Conservation (phyloP, 208 protist species). For the Acanthamoeba quina region DNA sequence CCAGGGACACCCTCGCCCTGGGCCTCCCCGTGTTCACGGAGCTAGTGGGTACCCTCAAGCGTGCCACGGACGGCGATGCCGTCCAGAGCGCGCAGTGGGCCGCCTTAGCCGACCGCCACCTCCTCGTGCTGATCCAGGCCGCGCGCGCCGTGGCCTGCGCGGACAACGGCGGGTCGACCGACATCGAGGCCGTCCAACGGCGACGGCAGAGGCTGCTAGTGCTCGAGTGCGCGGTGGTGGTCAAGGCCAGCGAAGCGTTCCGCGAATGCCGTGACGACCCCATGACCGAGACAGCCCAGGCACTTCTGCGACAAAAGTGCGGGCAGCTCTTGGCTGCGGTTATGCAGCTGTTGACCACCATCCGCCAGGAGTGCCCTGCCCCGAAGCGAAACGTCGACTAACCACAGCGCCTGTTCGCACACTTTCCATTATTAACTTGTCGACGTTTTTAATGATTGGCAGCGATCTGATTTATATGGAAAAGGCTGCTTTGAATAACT, state of each 20-base stretch:
- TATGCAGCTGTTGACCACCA: neutral
- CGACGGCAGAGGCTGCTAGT: neutral
- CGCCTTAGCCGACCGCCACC: neutral
- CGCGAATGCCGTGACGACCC: neutral
- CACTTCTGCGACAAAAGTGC: neutral
- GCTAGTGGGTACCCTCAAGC: neutral
- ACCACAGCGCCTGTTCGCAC: too few relatives aligned
- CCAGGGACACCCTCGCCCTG: neutral
- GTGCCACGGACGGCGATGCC: neutral
- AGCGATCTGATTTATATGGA: too few relatives aligned
- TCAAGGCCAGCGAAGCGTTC: neutral
- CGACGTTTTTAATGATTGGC: too few relatives aligned
- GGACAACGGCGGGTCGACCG: neutral
- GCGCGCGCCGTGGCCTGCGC: neutral
- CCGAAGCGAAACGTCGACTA: too few relatives aligned
- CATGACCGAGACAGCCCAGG: neutral
- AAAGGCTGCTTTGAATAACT: too few relatives aligned
- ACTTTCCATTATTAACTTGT: too few relatives aligned
- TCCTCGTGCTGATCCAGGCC: neutral
- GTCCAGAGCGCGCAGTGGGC: neutral
- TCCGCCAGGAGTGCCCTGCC: neutral
- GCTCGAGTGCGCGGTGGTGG: neutral
- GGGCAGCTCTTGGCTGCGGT: neutral
- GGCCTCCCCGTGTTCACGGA: neutral
- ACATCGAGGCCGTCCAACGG: neutral